phyloP scores from a whole-genome alignment of 2,329 filamentous ascomycete species.

The Dactylella cylindrospora region DNA sequence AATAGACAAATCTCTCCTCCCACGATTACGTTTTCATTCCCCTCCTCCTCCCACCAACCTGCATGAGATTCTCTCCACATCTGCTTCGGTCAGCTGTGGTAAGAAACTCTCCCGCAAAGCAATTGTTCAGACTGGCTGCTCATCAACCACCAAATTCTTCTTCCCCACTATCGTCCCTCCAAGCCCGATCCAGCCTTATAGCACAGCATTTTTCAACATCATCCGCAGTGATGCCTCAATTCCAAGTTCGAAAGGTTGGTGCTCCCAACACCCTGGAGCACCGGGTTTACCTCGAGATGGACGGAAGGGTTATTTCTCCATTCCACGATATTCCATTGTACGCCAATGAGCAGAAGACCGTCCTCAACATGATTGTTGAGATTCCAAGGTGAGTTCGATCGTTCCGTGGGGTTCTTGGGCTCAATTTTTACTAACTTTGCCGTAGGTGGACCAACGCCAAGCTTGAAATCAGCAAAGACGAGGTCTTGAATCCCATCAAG shows the following conservation, averaged over 20 bases:
- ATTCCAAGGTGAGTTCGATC: conserved; percentile 64
- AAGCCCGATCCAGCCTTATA: conserved; percentile 39
- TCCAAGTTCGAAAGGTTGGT: conserved; percentile 81
- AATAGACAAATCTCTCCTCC: conserved; percentile 1
- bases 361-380: conserved; percentile 99
- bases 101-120: conserved; percentile 17
- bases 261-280: conserved; percentile 92
- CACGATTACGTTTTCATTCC: neutral
- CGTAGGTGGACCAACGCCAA: conserved; percentile 98
- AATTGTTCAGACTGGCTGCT: conserved; percentile 40
- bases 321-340: conserved; percentile 99
- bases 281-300: conserved; percentile 96
- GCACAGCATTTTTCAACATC: conserved; percentile 28
- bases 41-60: neutral
- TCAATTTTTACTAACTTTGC: neutral
- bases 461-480: conserved; percentile 99
- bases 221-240: conserved; percentile 61
- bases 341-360: conserved; percentile 81
- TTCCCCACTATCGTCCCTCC: conserved; percentile 8
- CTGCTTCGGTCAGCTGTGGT: conserved; percentile 32
- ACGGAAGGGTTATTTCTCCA: conserved; percentile 88
- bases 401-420: neutral
- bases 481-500: conserved; percentile 98
- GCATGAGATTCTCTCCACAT: conserved; percentile 34
- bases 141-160: conserved; percentile 16